Conservation (phyloP, 2,329 filamentous ascomycete genomes). For the Sporothrix inflata region DNA sequence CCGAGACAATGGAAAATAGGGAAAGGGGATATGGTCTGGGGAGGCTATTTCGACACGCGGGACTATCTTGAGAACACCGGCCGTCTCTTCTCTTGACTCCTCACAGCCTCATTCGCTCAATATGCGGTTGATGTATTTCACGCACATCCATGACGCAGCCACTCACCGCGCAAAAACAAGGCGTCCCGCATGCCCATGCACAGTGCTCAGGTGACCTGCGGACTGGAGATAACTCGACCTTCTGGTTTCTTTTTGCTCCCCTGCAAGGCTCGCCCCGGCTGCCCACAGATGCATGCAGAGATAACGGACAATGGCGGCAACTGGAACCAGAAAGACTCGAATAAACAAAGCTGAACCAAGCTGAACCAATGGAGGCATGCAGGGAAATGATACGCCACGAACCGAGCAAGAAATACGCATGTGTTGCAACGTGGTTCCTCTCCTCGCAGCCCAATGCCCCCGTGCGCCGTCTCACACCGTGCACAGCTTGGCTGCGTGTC, state of each 20-base stretch:
- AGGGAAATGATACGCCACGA: background rate
- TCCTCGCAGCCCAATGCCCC: slow-evolving; percentile 5
- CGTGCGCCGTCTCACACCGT: slow-evolving; percentile 13
- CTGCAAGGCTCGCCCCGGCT: slow-evolving; percentile 19
- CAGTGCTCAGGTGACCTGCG: slow-evolving; percentile 20
- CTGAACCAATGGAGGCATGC: background rate
- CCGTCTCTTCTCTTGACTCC: too few relatives aligned
- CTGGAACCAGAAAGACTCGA: background rate
- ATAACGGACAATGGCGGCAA: background rate
- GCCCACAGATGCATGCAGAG: background rate
- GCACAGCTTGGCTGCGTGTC: slow-evolving; percentile 11
- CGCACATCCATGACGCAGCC: background rate
- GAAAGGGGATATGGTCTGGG: background rate
- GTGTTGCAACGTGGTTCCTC: slow-evolving; percentile 21
- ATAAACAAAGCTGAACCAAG: background rate
- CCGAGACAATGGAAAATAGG: background rate
- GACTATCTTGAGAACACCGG: too few relatives aligned
- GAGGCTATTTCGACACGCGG: too few relatives aligned
- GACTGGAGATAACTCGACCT: background rate
- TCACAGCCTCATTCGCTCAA: background rate
- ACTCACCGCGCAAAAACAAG: background rate
- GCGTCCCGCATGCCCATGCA: background rate
- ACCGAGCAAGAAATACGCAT: background rate
- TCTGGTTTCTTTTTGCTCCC: background rate
- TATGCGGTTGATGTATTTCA: background rate